Evolutionary conservation across 371 early-diverging fungal species (phyloP), one percentile per base, ranked within the genome.

Genomic region (Mortierella sp.): DNA sequence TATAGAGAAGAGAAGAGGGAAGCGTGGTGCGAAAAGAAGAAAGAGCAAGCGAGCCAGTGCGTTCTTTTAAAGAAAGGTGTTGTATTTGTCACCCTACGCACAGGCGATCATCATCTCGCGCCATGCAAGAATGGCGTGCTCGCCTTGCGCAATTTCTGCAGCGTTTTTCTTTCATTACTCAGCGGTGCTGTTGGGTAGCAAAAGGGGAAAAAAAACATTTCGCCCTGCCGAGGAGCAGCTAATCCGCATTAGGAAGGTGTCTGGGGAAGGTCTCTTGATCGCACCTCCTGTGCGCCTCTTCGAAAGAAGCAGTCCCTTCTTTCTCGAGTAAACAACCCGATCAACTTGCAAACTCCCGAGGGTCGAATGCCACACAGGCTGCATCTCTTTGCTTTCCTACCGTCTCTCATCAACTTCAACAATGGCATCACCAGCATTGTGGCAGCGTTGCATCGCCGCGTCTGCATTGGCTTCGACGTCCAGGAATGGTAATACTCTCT

Each of bases 401-500:
- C 19, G 14, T 40, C 37, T 72, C 34, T 40, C 53, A 31, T 40
- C 55, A 55, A 59, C 59, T 8, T 14, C 73, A 34, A 37, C 55
- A 51, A 82, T 82, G 82, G 82, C 82, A 72, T 82, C 82, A 74
- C 75, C 78, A 78, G 82, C 75, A 75, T 72, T 82, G 82, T 82
- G 82, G 82, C 78, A 82, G 78, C 78, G 82, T 43, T 82, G 78
- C 78, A 59, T 78, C 72, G 72, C 82, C 31, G 77, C 71, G 46
- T 78, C 82, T 26, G 75, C 78, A 37, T 75, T 73, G 75, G 71
- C 72, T 11, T 75, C 77, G 21, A 53, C 76, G 21, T 71, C 75
- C 16, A 82, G 78, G 61, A 78, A 82, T 82, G 82, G 82, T 78
- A 82, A 71, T 9, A 34, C 64, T 48, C n/a, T n/a, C n/a, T n/a